Percentiles rank a stretch among this genome's conserved stretches.
phyloP scores from a whole-genome alignment of 352 stramenopile species.

The Globisporangium paddicum region DNA sequence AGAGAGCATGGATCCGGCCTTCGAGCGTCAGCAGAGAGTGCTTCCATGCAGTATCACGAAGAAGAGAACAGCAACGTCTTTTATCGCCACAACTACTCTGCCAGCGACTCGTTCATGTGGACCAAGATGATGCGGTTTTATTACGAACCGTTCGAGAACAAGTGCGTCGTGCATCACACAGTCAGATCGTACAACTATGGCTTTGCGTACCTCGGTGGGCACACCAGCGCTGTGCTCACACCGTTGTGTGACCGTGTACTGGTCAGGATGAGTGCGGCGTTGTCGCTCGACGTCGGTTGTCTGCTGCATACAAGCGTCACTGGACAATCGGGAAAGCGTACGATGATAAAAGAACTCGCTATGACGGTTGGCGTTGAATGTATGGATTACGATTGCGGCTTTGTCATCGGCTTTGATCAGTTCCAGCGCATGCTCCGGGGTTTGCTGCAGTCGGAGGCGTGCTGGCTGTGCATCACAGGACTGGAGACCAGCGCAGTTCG shows the following conservation, averaged over 20 bases:
- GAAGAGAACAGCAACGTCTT: constrained; percentile 23
- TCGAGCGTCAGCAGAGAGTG: background rate
- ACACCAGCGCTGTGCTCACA: constrained; percentile 39
- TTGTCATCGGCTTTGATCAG: constrained; percentile 24
- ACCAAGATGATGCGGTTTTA: constrained; percentile 58
- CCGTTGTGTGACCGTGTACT: constrained; percentile 56
- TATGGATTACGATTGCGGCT: constrained; percentile 33
- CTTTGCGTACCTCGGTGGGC: constrained; percentile 49
- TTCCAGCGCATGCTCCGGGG: constrained; percentile 38
- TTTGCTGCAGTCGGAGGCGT: constrained; percentile 29
- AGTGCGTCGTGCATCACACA: constrained; percentile 46
- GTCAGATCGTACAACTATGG: constrained; percentile 63
- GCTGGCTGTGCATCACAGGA: constrained; percentile 40
- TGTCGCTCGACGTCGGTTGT: constrained; percentile 47
- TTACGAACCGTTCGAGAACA: constrained; percentile 54
- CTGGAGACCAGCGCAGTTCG: constrained; percentile 19
- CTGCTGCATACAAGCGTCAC: constrained; percentile 30
- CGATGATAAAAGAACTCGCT: constrained; percentile 38
- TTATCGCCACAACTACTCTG: constrained; percentile 39
- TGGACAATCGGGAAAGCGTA: constrained; percentile 34
- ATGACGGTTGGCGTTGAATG: constrained; percentile 39
- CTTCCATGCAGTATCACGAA: constrained; percentile 5
- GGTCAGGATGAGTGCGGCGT: constrained; percentile 45
- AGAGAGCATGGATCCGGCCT: background rate
- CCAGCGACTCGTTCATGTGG: constrained; percentile 50